phyloP scores from a whole-genome alignment of 805 yeast species.

The Ogataea zsoltii region DNA sequence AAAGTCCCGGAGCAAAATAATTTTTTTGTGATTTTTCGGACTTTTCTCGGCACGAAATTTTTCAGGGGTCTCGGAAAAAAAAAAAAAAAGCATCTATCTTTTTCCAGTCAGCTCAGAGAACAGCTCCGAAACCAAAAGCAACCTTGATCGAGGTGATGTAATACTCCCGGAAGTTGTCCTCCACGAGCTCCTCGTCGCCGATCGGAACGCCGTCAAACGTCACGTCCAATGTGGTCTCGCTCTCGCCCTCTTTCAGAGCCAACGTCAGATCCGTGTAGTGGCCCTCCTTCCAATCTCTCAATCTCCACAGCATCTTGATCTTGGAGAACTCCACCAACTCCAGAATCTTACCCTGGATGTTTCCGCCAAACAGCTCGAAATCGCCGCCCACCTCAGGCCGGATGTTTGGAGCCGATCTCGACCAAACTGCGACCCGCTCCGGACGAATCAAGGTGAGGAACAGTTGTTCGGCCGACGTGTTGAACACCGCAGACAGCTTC shows the following conservation, averaged over 20 bases:
- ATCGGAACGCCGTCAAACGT: constrained; percentile 87
- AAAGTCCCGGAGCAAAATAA: too few species aligned
- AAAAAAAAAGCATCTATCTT: too few species aligned
- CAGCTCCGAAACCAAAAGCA: constrained; percentile 96
- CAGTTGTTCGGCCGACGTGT: constrained; percentile 84
- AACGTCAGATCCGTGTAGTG: constrained; percentile 73
- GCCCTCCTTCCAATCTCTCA: constrained; percentile 84
- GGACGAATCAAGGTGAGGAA: constrained; percentile 77
- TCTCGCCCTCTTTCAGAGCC: constrained; percentile 70
- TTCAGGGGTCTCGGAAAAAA: too few species aligned
- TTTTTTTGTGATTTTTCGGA: too few species aligned
- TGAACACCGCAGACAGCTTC: constrained; percentile 75
- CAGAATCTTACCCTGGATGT: constrained; percentile 68
- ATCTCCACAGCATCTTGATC: constrained; percentile 81
- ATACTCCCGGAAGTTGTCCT: constrained; percentile 82
- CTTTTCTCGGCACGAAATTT: neutral
- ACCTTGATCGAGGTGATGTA: constrained; percentile 86
- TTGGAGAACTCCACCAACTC: constrained; percentile 58
- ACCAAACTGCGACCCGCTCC: constrained; percentile 85
- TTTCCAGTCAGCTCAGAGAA: constrained; percentile 54
- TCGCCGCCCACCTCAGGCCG: constrained; percentile 60
- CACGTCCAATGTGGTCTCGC: constrained; percentile 80
- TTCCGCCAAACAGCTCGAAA: constrained; percentile 83
- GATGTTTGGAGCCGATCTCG: constrained; percentile 68
- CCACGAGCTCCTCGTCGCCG: constrained; percentile 90